These are phyloP conservation scores for Phytophthora sojae DNA, from an alignment of 352 stramenopile species.

Conservation along the genomic window DNA sequence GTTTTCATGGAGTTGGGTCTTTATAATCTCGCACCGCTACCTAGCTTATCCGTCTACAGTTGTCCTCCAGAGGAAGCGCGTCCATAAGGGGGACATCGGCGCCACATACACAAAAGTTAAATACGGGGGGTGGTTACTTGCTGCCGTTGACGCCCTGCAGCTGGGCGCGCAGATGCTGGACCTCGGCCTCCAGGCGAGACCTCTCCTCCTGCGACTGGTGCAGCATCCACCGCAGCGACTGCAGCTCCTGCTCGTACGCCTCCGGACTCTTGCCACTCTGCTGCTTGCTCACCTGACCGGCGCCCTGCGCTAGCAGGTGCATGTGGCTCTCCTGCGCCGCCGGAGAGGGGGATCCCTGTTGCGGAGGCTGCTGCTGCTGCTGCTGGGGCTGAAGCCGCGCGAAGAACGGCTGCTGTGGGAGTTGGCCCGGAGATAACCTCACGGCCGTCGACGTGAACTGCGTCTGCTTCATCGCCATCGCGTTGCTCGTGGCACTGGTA, in stretches of 20 bases:
- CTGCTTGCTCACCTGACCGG: slow-evolving; percentile 71
- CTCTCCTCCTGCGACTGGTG: slow-evolving; percentile 83
- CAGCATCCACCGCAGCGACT: slow-evolving; percentile 70
- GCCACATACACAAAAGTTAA: slow-evolving; percentile 33
- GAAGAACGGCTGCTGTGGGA: slow-evolving; percentile 52
- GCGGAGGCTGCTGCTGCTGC: background rate
- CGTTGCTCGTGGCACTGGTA: slow-evolving; percentile 13
- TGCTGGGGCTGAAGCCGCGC: slow-evolving; percentile 43
- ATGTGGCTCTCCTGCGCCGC: slow-evolving; percentile 57
- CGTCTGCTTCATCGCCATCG: slow-evolving; percentile 34
- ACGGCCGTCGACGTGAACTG: slow-evolving; percentile 20
- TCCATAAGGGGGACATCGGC: slow-evolving; percentile 21
- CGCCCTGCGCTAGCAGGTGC: slow-evolving; percentile 70
- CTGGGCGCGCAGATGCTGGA: slow-evolving; percentile 74
- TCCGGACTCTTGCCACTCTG: slow-evolving; percentile 55
- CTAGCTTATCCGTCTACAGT: slow-evolving; percentile 20
- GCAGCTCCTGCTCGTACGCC: slow-evolving; percentile 74
- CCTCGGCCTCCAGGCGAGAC: slow-evolving; percentile 61
- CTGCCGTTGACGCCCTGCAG: slow-evolving; percentile 30
- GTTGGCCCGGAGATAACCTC: slow-evolving; percentile 31
- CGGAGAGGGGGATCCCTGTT: slow-evolving; percentile 11
- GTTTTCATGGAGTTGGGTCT: background rate
- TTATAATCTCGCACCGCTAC: slow-evolving; percentile 16
- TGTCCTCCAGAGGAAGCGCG: slow-evolving; percentile 20
- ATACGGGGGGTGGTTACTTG: slow-evolving; percentile 38